phyloP scores from a whole-genome alignment of 73 alveolate genomes.

The Paramecium octaurelia region DNA sequence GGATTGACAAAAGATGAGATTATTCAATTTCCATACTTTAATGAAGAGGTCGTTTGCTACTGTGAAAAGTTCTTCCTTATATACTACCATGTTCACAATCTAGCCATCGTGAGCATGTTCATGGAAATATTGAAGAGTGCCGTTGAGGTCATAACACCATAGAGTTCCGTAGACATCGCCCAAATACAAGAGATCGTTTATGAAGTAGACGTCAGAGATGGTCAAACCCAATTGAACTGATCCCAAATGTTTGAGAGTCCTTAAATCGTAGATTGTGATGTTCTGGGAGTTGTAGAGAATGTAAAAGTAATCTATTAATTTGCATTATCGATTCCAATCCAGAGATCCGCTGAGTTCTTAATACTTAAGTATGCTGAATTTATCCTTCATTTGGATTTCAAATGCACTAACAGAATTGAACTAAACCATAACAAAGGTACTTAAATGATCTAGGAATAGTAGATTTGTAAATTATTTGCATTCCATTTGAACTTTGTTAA shows the following conservation, averaged over 20 bases:
- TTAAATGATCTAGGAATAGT: background rate
- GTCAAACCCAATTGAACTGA: background rate
- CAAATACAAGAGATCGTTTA: background rate
- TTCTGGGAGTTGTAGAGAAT: background rate
- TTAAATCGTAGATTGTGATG: background rate
- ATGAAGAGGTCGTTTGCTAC: background rate
- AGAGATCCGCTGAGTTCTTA: background rate
- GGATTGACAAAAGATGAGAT: background rate
- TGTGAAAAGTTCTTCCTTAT: background rate
- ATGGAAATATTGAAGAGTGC: background rate
- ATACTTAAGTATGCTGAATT: background rate
- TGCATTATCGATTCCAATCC: background rate
- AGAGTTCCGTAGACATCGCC: background rate
- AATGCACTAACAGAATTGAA: background rate
- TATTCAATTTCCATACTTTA: slow-evolving; percentile 1
- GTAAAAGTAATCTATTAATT: background rate
- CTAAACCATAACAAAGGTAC: background rate
- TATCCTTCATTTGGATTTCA: background rate
- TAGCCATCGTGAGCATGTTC: slow-evolving; percentile 11
- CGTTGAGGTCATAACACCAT: background rate
- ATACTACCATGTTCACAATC: background rate
- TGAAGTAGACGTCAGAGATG: background rate
- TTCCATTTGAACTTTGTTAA: background rate
- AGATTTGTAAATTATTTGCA: background rate
- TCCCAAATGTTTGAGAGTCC: background rate